phyloP scores from a whole-genome alignment of 1,284 basidiomycete genomes.

The Cutaneotrichosporon dermatis region DNA sequence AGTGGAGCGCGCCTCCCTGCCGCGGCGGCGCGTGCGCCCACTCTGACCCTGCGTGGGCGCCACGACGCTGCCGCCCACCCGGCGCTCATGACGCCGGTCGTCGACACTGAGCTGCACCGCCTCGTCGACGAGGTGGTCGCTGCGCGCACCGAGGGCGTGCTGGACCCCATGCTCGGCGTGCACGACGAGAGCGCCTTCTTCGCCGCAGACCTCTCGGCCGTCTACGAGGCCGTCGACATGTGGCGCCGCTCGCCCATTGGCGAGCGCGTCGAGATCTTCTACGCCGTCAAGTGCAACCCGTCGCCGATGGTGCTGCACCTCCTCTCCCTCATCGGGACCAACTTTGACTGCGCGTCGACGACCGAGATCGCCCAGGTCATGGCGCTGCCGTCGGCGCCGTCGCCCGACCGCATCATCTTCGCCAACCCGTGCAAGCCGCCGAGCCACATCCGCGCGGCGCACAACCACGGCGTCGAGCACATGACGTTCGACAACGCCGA shows the following conservation, averaged over 20 bases:
- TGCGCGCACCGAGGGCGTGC: conserved; percentile 16
- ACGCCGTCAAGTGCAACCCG: conserved; percentile 96
- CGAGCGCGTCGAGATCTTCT: conserved; percentile 79
- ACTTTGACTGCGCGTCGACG: conserved; percentile 98
- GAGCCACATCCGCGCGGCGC: conserved; percentile 85
- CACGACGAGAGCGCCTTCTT: conserved; percentile 84
- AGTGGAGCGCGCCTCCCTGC: conserved; percentile 29
- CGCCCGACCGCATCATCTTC: conserved; percentile 73
- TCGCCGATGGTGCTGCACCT: conserved; percentile 90
- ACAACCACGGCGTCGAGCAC: conserved; percentile 70
- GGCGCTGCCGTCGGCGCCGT: conserved; percentile 57
- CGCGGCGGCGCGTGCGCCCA: conserved; percentile 12
- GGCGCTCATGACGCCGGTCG: conserved; percentile 24
- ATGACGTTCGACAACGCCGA: conserved; percentile 99
- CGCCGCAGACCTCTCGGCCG: conserved; percentile 84
- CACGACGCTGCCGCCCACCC: conserved; percentile 15
- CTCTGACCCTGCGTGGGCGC: neutral
- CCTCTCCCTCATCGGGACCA: conserved; percentile 80
- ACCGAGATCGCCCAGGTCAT: conserved; percentile 86
- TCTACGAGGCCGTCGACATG: conserved; percentile 78
- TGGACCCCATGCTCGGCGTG: conserved; percentile 14
- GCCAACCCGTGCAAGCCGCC: conserved; percentile 98
- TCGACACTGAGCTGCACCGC: conserved; percentile 33
- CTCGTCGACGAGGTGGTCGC: conserved; percentile 35
- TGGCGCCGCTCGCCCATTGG: conserved; percentile 75